A percentile compares a stretch with the other conserved stretches of the same genome.
These are phyloP conservation scores for Adansonia rubrostipa DNA, from an alignment of 441 rosid species.

Conservation along the genomic window DNA sequence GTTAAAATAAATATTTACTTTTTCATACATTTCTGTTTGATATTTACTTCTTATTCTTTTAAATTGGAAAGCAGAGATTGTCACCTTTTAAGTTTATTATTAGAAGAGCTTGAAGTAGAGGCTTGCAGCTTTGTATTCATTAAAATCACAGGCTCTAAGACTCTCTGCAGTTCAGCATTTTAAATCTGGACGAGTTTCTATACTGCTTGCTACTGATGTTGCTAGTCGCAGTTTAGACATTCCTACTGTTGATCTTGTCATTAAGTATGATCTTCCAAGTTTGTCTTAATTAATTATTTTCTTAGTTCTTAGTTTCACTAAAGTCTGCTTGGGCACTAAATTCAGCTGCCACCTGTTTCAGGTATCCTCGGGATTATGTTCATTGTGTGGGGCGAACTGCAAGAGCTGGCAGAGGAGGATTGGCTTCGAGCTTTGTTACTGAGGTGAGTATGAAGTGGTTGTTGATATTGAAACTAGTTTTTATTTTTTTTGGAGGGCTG, in stretches of 20 bases:
- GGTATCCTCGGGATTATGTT: slow-evolving; percentile 88
- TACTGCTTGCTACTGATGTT: slow-evolving; percentile 91
- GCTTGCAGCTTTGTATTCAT: slow-evolving; percentile 73
- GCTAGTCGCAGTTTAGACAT: slow-evolving; percentile 96
- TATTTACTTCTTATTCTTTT: slow-evolving; percentile 3
- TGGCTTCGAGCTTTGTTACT: slow-evolving; percentile 79
- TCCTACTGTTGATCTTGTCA: slow-evolving; percentile 93
- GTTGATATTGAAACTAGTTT: slow-evolving; percentile 3
- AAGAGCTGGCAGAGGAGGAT: slow-evolving; percentile 96
- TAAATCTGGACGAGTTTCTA: slow-evolving; percentile 80
- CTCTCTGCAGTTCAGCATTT: slow-evolving; percentile 80
- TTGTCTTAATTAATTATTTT: slow-evolving; percentile 29
- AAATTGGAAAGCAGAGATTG: slow-evolving; percentile 58
- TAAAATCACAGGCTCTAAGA: slow-evolving; percentile 76
- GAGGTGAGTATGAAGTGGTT: slow-evolving; percentile 51
- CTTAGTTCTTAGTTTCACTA: not conserved
- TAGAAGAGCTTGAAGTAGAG: slow-evolving; percentile 87
- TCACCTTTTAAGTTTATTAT: slow-evolving; percentile 69
- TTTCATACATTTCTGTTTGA: not conserved
- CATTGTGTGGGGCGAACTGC: slow-evolving; percentile 99
- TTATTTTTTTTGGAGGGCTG: not conserved
- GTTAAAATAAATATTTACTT: not conserved
- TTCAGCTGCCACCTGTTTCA: slow-evolving; percentile 33
- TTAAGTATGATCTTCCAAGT: slow-evolving; percentile 95
- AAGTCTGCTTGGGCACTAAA: not conserved